phyloP scores from a whole-genome alignment of 176 grass and related monocot genomes.

The Ananas comosus region DNA sequence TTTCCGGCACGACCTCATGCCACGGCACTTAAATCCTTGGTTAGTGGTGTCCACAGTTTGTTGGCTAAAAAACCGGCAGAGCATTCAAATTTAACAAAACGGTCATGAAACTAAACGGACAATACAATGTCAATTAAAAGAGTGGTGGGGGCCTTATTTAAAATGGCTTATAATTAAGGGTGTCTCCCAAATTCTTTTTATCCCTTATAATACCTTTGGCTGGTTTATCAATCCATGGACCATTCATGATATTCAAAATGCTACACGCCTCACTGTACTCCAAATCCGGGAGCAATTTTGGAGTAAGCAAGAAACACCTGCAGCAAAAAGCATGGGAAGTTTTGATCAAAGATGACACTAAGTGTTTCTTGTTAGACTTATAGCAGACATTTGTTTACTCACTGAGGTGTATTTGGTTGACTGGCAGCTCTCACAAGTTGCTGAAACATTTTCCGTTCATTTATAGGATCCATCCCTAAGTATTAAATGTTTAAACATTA shows the following conservation, averaged over 20 bases:
- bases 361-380: not conserved
- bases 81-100: too few species aligned
- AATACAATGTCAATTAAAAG: too few species aligned
- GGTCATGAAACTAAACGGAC: too few species aligned
- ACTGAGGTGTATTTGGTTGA: conserved; percentile 87
- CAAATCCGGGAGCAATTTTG: conserved; percentile 84
- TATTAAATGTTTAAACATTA: conserved; percentile 8
- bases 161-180: too few species aligned
- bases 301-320: conserved; percentile 94
- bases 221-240: conserved; percentile 79
- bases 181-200: too few species aligned
- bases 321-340: not conserved
- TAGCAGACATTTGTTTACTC: conserved; percentile 13
- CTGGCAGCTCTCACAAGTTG: conserved; percentile 94
- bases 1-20: too few species aligned
- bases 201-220: conserved; percentile 36
- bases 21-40: too few species aligned
- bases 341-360: not conserved
- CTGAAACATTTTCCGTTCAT: conserved; percentile 99
- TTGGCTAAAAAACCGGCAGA: too few species aligned
- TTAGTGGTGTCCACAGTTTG: too few species aligned
- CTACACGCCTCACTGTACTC: conserved; percentile 86
- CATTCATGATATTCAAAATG: conserved; percentile 97
- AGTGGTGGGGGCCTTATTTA: too few species aligned
- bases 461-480: conserved; percentile 94